A percentile compares a stretch with the other conserved stretches of the same genome.
phyloP scores from a whole-genome alignment of 2,329 filamentous ascomycete species.

The Aureobasidium pullulans region DNA sequence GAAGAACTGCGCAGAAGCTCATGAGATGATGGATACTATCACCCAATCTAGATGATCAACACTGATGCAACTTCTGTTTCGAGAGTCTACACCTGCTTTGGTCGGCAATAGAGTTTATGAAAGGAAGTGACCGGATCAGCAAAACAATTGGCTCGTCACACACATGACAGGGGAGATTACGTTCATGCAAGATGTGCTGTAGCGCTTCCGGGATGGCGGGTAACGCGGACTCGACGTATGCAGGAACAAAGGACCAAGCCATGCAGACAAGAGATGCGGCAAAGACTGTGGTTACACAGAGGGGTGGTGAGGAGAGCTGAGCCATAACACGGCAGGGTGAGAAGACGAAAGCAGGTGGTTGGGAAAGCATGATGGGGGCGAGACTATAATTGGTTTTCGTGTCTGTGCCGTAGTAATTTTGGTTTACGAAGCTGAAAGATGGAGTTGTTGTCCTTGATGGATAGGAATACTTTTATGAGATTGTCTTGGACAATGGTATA shows the following conservation, averaged over 20 bases:
- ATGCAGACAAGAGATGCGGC: neutral
- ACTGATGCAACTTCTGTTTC: neutral
- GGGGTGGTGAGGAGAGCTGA: neutral
- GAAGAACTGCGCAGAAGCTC: neutral
- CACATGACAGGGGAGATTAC: neutral
- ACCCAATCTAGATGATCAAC: too few relatives aligned
- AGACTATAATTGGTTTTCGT: neutral
- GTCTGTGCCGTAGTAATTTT: neutral
- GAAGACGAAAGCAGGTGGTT: neutral
- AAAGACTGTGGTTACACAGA: neutral
- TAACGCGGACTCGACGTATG: neutral
- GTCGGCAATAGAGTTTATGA: neutral
- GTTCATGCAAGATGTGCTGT: neutral
- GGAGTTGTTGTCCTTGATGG: too few relatives aligned
- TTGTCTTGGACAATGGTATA: too few relatives aligned
- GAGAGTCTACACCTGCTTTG: neutral
- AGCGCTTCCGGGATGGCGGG: neutral
- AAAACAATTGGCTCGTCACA: neutral
- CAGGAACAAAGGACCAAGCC: slow-evolving; percentile 3
- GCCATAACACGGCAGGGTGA: neutral
- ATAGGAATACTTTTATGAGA: too few relatives aligned
- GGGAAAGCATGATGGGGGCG: neutral
- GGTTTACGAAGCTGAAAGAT: too few relatives aligned
- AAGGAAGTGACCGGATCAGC: neutral
- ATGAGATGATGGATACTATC: too few relatives aligned